Percentiles rank a stretch among this genome's conserved stretches.
Evolutionary conservation across 257 asterid species (phyloP).

Genomic region (Rehmannia glutinosa): DNA sequence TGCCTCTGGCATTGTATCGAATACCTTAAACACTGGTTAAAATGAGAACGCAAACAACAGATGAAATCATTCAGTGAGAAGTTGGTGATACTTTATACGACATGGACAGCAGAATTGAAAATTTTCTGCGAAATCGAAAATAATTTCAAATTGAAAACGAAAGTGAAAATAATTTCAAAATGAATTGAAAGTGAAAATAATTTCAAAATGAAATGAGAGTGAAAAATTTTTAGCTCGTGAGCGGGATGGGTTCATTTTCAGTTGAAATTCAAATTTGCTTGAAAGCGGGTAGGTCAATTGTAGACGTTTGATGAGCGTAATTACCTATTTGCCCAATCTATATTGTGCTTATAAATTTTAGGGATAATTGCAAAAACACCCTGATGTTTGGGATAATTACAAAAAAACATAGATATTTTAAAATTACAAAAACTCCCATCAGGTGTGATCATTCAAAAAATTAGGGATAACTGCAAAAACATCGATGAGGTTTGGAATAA

Average conservation of each 20-base stretch:
- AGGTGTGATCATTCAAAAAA: no score
- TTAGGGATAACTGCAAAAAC: no score
- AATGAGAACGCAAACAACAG: background rate
- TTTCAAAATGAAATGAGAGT: background rate
- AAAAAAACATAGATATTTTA: no score
- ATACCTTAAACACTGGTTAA: constrained; percentile 7
- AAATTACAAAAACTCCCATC: no score
- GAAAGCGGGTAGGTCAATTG: constrained; percentile 10
- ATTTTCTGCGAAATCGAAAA: background rate
- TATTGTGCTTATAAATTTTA: no score
- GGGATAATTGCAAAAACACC: no score
- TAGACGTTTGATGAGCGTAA: background rate
- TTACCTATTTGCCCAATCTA: constrained; percentile 11
- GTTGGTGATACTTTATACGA: constrained; percentile 37
- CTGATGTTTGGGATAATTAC: no score
- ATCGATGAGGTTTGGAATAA: no score
- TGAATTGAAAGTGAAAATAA: background rate
- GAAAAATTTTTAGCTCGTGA: background rate
- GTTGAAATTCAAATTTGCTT: constrained; percentile 20
- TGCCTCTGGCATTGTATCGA: constrained; percentile 50
- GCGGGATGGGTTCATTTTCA: constrained; percentile 18
- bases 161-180: no score
- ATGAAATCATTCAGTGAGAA: background rate
- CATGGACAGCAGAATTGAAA: background rate
- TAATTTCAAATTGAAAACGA: no score